Evolutionary conservation across 352 stramenopile genomes (phyloP).

Genomic region (Phytophthora citrophthora): DNA sequence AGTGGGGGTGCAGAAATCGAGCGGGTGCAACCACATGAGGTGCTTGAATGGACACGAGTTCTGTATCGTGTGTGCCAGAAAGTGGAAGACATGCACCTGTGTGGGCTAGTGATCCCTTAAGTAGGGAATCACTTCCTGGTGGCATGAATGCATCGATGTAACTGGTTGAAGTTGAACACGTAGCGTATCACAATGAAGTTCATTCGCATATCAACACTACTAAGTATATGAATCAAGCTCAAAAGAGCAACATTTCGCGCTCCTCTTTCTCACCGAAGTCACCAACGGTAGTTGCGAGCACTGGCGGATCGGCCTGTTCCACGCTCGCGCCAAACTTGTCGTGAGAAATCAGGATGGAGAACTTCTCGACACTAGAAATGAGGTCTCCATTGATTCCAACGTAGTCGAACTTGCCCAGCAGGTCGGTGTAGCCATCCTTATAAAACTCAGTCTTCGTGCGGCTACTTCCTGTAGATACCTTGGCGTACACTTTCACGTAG

Average conservation of each 20-base stretch:
- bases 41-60: slow-evolving; percentile 73
- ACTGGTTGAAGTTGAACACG: neutral
- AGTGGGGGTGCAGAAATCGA: slow-evolving; percentile 58
- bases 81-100: slow-evolving; percentile 56
- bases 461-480: slow-evolving; percentile 21
- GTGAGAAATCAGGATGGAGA: slow-evolving; percentile 60
- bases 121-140: neutral
- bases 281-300: slow-evolving; percentile 41
- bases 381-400: slow-evolving; percentile 69
- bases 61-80: slow-evolving; percentile 49
- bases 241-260: slow-evolving; percentile 42
- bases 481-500: slow-evolving; percentile 79
- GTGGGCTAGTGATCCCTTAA: no score
- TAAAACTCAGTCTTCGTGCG: slow-evolving; percentile 58
- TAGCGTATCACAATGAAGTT: neutral
- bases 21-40: slow-evolving; percentile 64
- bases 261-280: slow-evolving; percentile 36
- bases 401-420: slow-evolving; percentile 80
- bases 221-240: neutral
- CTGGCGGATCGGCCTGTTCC: slow-evolving; percentile 49
- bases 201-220: no score
- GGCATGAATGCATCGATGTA: neutral
- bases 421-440: slow-evolving; percentile 85
- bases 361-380: slow-evolving; percentile 87
- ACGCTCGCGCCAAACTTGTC: slow-evolving; percentile 49